Evolutionary conservation across 1,284 basidiomycete species (phyloP).

Genomic region (Apiotrichum porosum): DNA sequence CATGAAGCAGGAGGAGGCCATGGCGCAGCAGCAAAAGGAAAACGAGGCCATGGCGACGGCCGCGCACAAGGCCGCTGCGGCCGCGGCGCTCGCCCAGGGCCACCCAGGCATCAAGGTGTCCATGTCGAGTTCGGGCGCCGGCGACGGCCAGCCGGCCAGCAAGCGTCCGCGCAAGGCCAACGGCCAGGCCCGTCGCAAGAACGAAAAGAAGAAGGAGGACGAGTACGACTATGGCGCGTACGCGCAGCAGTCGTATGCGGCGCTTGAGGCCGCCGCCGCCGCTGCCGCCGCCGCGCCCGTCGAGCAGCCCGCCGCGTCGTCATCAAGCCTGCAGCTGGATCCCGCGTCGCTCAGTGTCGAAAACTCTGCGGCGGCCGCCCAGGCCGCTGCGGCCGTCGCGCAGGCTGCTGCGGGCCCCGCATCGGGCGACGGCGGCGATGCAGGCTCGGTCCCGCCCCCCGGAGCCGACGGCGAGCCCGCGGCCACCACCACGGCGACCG

Average conservation of each 20-base stretch:
- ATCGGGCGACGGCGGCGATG: not conserved
- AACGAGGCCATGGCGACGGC: slow-evolving; percentile 37
- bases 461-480: not conserved
- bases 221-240: slow-evolving; percentile 14
- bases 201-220: slow-evolving; percentile 12
- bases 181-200: slow-evolving; percentile 19
- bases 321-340: too few relatives aligned
- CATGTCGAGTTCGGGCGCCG: slow-evolving; percentile 20
- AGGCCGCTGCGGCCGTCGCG: not conserved
- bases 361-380: not conserved
- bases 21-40: slow-evolving; percentile 38
- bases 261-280: not conserved
- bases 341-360: too few relatives aligned
- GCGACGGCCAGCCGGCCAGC: slow-evolving; percentile 8
- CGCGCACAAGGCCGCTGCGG: slow-evolving; percentile 42
- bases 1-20: slow-evolving; percentile 48
- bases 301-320: not conserved
- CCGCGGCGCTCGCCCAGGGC: slow-evolving; percentile 41
- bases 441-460: too few relatives aligned
- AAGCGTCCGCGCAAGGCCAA: slow-evolving; percentile 20
- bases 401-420: not conserved
- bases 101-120: slow-evolving; percentile 44
- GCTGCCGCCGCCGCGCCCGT: slow-evolving; percentile 1
- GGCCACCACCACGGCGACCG: not conserved
- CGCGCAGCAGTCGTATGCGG: slow-evolving; percentile 3